Conservation (phyloP, 1,284 basidiomycete genomes). For the Microbotryum violaceum region DNA sequence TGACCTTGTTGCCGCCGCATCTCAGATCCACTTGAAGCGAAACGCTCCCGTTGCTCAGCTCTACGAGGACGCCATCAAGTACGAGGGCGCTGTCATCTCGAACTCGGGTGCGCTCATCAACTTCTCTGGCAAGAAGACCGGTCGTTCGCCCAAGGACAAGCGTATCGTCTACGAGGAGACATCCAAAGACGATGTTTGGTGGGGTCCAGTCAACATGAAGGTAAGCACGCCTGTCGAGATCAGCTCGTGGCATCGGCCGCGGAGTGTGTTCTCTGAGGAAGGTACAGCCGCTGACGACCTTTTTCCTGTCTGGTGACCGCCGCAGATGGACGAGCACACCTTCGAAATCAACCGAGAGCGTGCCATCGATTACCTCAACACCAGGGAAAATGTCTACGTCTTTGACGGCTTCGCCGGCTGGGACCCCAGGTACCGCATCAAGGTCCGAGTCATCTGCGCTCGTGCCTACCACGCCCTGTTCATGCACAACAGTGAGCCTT, state of each 20-base stretch:
- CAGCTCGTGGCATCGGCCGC: no score
- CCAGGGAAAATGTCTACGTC: constrained; percentile 96
- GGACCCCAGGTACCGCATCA: constrained; percentile 99
- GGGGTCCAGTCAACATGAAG: constrained; percentile 97
- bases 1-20: no score
- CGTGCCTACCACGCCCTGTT: constrained; percentile 99
- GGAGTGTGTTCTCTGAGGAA: no score
- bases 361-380: constrained; percentile 99
- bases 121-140: constrained; percentile 99
- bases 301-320: no score
- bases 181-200: constrained; percentile 97
- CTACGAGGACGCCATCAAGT: constrained; percentile 96
- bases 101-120: constrained; percentile 96
- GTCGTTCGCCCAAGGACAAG: constrained; percentile 97
- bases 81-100: constrained; percentile 97
- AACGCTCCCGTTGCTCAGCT: constrained; percentile 87
- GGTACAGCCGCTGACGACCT: no score
- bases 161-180: constrained; percentile 98
- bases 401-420: constrained; percentile 47
- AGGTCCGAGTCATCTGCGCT: constrained; percentile 97
- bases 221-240: constrained; percentile 37
- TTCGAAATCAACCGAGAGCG: constrained; percentile 99
- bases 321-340: constrained; percentile 56
- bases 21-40: constrained; percentile 61
- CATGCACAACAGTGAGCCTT: constrained; percentile 66